These are phyloP conservation scores for Camellia sinensis DNA, from an alignment of 148 eudicot species.

Conservation along the genomic window DNA sequence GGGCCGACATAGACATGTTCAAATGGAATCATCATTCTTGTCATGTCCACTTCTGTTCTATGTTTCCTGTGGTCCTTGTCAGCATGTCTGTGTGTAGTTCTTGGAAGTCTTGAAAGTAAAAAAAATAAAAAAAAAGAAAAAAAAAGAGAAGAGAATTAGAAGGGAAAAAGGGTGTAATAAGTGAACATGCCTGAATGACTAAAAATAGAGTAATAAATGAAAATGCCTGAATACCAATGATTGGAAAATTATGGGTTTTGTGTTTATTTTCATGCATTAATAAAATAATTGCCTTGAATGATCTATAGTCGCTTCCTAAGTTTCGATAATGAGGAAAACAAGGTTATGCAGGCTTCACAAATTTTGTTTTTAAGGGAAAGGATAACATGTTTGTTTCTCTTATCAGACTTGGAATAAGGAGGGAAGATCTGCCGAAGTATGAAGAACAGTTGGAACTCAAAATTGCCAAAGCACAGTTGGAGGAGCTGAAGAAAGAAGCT, in stretches of 20 bases:
- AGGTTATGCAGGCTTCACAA: background rate
- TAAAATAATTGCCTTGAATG: background rate
- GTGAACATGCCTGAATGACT: background rate
- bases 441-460: slow-evolving; percentile 80
- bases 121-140: background rate
- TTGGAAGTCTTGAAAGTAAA: background rate
- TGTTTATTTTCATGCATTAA: background rate
- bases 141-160: background rate
- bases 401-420: slow-evolving; percentile 76
- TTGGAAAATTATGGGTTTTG: background rate
- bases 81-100: background rate
- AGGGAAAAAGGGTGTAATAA: background rate
- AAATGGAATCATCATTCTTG: background rate
- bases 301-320: slow-evolving; percentile 19
- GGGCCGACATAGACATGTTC: background rate
- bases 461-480: slow-evolving; percentile 87
- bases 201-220: background rate
- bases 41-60: background rate
- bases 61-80: background rate
- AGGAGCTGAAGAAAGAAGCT: slow-evolving; percentile 84
- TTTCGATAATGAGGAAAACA: background rate
- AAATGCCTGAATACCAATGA: background rate
- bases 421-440: slow-evolving; percentile 73
- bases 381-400: slow-evolving; percentile 1
- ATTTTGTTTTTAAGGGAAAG: background rate